Percentiles rank a stretch among this genome's conserved stretches.
Conservation (phyloP, 2,329 filamentous ascomycete species). For the Neofusicoccum ribis region DNA sequence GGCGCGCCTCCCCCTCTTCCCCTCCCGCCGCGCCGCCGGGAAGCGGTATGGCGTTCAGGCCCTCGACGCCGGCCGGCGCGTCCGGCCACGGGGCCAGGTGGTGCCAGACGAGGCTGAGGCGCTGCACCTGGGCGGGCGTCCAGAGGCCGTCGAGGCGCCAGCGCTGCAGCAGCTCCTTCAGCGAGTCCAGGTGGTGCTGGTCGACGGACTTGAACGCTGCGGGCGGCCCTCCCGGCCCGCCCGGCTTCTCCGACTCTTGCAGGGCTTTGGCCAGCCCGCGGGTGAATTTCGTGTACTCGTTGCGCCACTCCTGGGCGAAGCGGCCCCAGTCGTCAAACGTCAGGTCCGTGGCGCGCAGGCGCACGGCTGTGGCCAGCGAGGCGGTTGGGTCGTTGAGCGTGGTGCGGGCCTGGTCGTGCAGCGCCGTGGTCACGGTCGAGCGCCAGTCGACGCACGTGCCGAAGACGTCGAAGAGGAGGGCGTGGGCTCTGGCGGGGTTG, state of each 20-base stretch:
- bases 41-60: constrained; percentile 45
- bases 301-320: constrained; percentile 72
- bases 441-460: constrained; percentile 83
- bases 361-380: constrained; percentile 50
- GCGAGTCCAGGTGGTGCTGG: constrained; percentile 66
- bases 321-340: constrained; percentile 59
- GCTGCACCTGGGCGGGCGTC: constrained; percentile 40
- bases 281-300: constrained; percentile 64
- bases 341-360: constrained; percentile 52
- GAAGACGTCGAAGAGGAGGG: constrained; percentile 74
- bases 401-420: constrained; percentile 52
- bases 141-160: constrained; percentile 62
- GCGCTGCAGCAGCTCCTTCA: constrained; percentile 58
- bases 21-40: background rate
- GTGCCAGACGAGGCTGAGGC: constrained; percentile 68
- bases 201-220: constrained; percentile 68
- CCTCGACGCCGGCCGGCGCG: constrained; percentile 56
- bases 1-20: constrained; percentile 30
- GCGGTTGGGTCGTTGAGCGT: constrained; percentile 50
- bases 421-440: constrained; percentile 60
- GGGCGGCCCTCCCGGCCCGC: constrained; percentile 13
- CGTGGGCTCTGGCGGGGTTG: constrained; percentile 46
- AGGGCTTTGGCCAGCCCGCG: constrained; percentile 44
- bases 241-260: background rate
- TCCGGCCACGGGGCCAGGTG: constrained; percentile 70